Base-by-base conservation (phyloP, 2,329 filamentous ascomycete genomes). In the Coniochaeta pulveracea region DNA sequence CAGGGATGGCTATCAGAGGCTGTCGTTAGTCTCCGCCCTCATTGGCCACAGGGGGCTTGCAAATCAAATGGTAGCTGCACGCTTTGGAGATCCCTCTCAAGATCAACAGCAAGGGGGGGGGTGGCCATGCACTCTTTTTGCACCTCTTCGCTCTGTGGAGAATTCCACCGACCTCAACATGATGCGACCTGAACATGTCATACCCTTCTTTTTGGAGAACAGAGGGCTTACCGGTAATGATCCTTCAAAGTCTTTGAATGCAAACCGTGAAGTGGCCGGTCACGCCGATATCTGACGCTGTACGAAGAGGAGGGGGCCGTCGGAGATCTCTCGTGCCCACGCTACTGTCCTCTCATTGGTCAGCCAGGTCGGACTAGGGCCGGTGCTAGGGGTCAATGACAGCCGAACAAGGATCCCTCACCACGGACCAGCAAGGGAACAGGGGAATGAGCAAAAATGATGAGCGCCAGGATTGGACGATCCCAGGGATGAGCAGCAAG, bases 11-110 rank as follows among this genome's bases (percentile, higher is more conserved):
- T 31, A 22, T 31, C 28, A 19, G 18, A 31, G 28, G 10, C n/a
- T 31, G 6, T 40, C 40, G 41, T 46, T 40, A 43, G 39, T 10
- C 22, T 23, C 16, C 12, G 18, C 10, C n/a, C 14, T 25, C 9
- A 23, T 24, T 25, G 30, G 30, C 30, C 19, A 33, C 5, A 17
- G 6, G 22, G n/a, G n/a, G n/a, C 9, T 9, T 9, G 22, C 9
- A 24, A 24, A 9, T 24, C 22, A 24, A 9, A 9, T 24, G 22
- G 22, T 9, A n/a, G 22, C n/a, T 9, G 9, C 9, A 8, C 22
- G 9, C 9, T n/a, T n/a, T 9, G 22, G 22, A 24, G 22, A 24
- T 24, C 22, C 22, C n/a, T 24, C n/a, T n/a, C 22, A 24, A 24
- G 22, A 24, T 24, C 22, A 24, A n/a, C 22, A 24, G 22, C n/a